phyloP scores from a whole-genome alignment of 345 rosid genomes.

The Eucalyptus melliodora region DNA sequence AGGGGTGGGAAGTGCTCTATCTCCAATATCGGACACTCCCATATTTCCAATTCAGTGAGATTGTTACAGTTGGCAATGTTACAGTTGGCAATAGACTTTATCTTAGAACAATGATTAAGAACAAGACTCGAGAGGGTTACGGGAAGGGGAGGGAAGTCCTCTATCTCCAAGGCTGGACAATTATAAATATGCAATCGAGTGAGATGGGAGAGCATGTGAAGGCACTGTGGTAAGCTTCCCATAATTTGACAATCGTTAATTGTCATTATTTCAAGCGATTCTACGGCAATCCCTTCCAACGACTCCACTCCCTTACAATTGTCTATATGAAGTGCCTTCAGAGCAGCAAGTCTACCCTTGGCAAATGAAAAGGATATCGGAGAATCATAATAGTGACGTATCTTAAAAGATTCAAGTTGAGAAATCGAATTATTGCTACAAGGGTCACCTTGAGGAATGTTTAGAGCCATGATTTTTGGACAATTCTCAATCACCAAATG shows the following conservation, averaged over 20 bases:
- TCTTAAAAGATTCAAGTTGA: not conserved
- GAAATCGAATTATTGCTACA: fast-evolving
- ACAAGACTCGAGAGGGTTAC: fast-evolving
- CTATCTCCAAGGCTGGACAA: too few relatives aligned
- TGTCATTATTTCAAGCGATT: not conserved
- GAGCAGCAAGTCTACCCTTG: not conserved
- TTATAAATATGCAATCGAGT: fast-evolving
- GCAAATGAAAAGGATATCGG: not conserved
- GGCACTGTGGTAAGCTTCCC: not conserved
- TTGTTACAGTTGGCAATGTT: too few relatives aligned
- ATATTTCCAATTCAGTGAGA: fast-evolving
- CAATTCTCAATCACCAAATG: not conserved
- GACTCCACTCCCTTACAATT: not conserved
- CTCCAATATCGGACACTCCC: not conserved
- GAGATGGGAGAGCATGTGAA: not conserved
- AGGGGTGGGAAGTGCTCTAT: not conserved
- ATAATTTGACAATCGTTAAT: fast-evolving
- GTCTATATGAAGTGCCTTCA: too few relatives aligned
- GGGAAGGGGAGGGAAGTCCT: too few relatives aligned
- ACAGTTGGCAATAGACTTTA: too few relatives aligned
- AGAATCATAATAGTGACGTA: too few relatives aligned
- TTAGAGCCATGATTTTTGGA: not conserved
- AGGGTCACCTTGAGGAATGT: not conserved
- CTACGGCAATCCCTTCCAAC: not conserved
- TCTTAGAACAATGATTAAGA: too few relatives aligned